Evolutionary conservation across 1,284 basidiomycete species (phyloP), one percentile per base, ranked within the genome.

Genomic region (Sanguinoderma infundibulare): DNA sequence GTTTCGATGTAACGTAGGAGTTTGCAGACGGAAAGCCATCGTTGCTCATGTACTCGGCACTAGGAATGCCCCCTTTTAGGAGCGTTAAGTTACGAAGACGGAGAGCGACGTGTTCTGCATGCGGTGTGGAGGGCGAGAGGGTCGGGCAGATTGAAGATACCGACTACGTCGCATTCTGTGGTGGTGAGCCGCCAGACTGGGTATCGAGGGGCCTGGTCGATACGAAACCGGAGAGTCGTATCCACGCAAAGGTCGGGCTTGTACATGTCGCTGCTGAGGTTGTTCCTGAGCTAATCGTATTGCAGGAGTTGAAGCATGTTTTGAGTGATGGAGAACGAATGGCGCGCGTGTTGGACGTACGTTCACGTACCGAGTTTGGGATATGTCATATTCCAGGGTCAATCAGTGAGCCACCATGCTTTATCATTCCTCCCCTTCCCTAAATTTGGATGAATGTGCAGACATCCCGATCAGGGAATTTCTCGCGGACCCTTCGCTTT

Each of bases 331-430:
- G 70, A 8, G 67, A 66, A 26, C 62, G 72, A 34, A 62, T 70
- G n/a, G 68, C 77, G 2, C 71, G 73, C 1, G 72, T 98, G 9
- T 78, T 99, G 17, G 98, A 99, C 69, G 95, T 98, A 6, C 84
- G 98, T 17, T 86, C 94, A 1, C 75, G 78, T 35, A 85, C 85
- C 0, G 96, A 98, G 75, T 98, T 89, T 73, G 90, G 88, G 0
- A 98, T 99, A 42, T 96, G 95, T 65, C 85, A 87, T 56, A 74
- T 98, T 24, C 87, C 90, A 3, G 79, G 79, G 0, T 94, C 94
- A 5, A 82, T 76, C 57, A 96, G 96, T 97, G 65, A 69, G 90
- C 24, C 3, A 20, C 36, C 8, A 14, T n/a, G 3, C 26, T 4
- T 5, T 30, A 32, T 24, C 32, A 20, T 47, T 15, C 20, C 44